These are phyloP conservation scores for Mucor mucedo DNA, from an alignment of 371 early-diverging fungal species.

Conservation along the genomic window DNA sequence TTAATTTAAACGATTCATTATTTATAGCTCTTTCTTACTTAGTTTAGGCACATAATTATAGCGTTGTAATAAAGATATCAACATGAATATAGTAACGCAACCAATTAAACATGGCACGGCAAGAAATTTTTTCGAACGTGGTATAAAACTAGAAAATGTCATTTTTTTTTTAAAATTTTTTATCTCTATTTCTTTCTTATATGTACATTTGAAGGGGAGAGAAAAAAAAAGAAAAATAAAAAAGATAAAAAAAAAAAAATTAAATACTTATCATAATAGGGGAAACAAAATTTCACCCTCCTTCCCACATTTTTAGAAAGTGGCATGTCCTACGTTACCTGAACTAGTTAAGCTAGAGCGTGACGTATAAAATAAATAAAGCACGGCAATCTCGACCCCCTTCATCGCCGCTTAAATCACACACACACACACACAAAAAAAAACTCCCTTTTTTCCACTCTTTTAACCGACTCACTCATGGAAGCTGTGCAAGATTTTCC, in stretches of 20 bases:
- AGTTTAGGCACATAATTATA: not conserved
- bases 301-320: not conserved
- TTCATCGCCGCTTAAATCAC: not conserved
- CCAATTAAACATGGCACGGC: conserved; percentile 5
- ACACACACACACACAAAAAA: not conserved
- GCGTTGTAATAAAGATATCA: not conserved
- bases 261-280: no score
- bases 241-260: conserved; percentile 12
- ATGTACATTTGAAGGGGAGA: not conserved
- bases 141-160: conserved; percentile 10
- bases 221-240: not conserved
- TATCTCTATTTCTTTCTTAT: no score
- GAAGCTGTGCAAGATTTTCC: conserved; percentile 37
- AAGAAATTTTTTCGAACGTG: conserved; percentile 9
- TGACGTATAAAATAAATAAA: not conserved
- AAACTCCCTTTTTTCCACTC: not conserved
- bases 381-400: not conserved
- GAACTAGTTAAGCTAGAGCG: not conserved
- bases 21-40: not conserved
- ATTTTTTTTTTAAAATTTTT: not conserved
- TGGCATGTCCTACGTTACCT: conserved; percentile 4
- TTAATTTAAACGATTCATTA: not conserved
- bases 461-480: conserved; percentile 15
- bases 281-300: not conserved
- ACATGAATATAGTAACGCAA: conserved; percentile 2